Base-by-base conservation (phyloP, 345 rosid genomes). In the Corchorus olitorius region DNA sequence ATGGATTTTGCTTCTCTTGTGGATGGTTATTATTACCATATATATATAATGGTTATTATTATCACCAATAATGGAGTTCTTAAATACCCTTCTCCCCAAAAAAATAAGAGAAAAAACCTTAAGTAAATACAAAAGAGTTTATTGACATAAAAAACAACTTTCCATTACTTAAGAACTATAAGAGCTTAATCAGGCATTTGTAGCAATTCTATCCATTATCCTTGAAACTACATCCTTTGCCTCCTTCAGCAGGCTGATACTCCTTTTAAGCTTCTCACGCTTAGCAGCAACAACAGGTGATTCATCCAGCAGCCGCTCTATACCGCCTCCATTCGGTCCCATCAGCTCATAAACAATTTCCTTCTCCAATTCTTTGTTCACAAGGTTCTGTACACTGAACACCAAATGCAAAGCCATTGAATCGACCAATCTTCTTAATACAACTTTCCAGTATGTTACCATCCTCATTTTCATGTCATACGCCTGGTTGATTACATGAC, bases 381-480 rank as follows among this genome's bases (percentile, higher is more conserved):
- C 86, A 0, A 83, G 72, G 56, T 77, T 15, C 34, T 46, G 74
- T 14, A 75, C 64, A 0, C 84, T 7, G 3, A 76, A 19, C 2
- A 74, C 83, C 35, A 83, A 65, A 49, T 85, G 69, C 1, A 85
- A 41, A 0, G 80, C 84, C 37, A 85, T 55, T 0, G 35, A 65
- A 3, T 84, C 87, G 0, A 80, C 80, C 39, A 84, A 27, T 78
- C 85, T 80, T 3, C 68, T 63, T n/a, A 74, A 1, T 0, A 77
- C 86, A 0, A 82, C 73, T 4, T 70, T 54, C 88, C 86, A 85
- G 35, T 85, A 85, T 0, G 81, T 41, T 3, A 56, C 33, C 22
- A 80, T 76, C 27, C 83, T 80, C 83, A 82, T 65, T 59, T 66
- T 81, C 50, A 84, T 64, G 4, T 84, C 81, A 0, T 52, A 77